Base-by-base conservation (phyloP, 2,329 filamentous ascomycete species). In the Tolypocladium amazonense region DNA sequence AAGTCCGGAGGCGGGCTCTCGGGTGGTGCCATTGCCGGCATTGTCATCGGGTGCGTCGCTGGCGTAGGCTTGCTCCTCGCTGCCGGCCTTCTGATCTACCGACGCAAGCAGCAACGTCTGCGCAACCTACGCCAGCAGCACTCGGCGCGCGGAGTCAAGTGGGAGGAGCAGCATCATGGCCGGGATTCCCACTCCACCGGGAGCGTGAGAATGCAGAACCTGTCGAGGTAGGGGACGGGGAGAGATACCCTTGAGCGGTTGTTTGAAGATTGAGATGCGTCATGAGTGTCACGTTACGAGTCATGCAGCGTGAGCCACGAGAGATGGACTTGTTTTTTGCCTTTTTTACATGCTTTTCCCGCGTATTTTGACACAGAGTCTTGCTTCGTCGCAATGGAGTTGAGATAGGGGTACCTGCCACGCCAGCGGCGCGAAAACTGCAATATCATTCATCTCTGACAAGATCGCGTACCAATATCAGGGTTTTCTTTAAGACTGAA, bases 1-100 rank as follows among this genome's bases (percentile, higher is more conserved):
- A 53, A 53, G 30, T 66, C 65, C 60, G 65, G 62, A 5, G 63
- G 65, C 58, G 70, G 69, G 2, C 76, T 92, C 14, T 86, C 85
- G 18, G 83, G 83, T 25, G 88, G 88, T 50, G 81, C 84, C 25
- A 90, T 92, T 67, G 89, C 89, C 3, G 89, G 89, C 0, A 87
- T 90, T 61, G 88, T 88, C 2, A 77, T 92, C 62, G 90, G 89
- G 38, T 81, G 85, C 3, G 71, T 93, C 11, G 76, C 82, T 12
- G 88, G 84, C 52, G 80, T 84, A 5, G 78, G 79, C 1, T 70
- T 90, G 12, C 70, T 92, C 11, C 77, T 79, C n/a, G 83, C 77
- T 1, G 75, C 87, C 1, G 75, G 84, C 38, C 80, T 88, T 65
- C 72, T 88, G 53, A 81, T 88, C 63, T 71, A 72, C 66, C 65